Evolutionary conservation across 2,329 filamentous ascomycete genomes (phyloP).

Genomic region (Pseudogymnoascus sp.): DNA sequence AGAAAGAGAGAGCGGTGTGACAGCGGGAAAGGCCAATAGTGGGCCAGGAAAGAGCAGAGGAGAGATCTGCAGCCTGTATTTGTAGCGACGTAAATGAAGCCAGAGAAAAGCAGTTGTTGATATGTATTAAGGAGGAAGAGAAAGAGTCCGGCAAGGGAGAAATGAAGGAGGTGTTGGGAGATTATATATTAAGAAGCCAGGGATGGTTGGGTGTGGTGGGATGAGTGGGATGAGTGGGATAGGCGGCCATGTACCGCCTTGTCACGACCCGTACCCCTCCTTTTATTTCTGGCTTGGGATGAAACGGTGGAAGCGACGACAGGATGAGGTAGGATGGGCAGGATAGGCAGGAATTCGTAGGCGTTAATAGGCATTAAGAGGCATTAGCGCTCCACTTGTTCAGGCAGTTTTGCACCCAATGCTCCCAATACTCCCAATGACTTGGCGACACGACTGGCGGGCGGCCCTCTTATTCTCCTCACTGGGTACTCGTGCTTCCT

Average conservation of each 20-base stretch:
- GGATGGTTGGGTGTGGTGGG: conserved; percentile 7
- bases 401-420: not conserved
- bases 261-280: not conserved
- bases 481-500: not conserved
- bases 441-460: not conserved
- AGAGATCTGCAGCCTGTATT: conserved; percentile 12
- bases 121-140: not conserved
- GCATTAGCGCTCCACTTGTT: not conserved
- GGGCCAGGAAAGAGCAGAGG: conserved; percentile 6
- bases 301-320: not conserved
- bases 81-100: conserved; percentile 3
- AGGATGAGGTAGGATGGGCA: not conserved
- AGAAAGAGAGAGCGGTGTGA: conserved; percentile 12
- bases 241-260: not conserved
- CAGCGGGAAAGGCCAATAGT: conserved; percentile 10
- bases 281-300: not conserved
- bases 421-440: not conserved
- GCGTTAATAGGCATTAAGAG: not conserved
- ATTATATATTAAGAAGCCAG: not conserved
- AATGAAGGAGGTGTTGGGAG: conserved; percentile 5
- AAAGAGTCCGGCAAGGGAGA: conserved; percentile 2
- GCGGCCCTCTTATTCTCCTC: not conserved
- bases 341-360: not conserved
- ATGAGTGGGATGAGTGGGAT: conserved; percentile 9
- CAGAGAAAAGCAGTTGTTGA: conserved; percentile 8